Conservation (phyloP, 805 yeast species). For the Saturnispora galanensis region DNA sequence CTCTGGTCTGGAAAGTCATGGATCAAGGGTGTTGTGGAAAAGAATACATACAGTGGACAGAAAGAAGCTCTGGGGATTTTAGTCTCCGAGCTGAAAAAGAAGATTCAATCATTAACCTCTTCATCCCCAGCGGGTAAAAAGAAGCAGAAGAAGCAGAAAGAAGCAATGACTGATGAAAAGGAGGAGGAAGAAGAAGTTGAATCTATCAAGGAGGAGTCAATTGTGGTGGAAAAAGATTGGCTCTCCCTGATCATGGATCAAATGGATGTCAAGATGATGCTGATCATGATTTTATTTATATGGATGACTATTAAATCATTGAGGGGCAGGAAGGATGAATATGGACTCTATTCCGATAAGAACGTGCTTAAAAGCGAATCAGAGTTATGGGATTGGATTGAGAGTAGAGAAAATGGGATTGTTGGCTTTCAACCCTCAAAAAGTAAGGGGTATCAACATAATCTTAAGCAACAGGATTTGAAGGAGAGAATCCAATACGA, state of each 20-base stretch:
- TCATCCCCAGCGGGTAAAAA: slow-evolving; percentile 16
- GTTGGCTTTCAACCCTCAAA: background rate
- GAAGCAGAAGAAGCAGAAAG: slow-evolving; percentile 6
- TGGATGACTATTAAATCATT: slow-evolving; percentile 16
- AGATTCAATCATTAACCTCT: slow-evolving; percentile 24
- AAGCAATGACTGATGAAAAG: background rate
- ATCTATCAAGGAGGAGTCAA: slow-evolving; percentile 7
- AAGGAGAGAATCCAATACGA: slow-evolving; percentile 7
- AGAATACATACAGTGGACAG: slow-evolving; percentile 65
- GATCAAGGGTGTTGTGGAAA: slow-evolving; percentile 70
- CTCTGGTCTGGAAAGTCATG: slow-evolving; percentile 73
- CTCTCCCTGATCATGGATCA: slow-evolving; percentile 14
- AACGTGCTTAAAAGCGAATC: slow-evolving; percentile 41
- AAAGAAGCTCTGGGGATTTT: slow-evolving; percentile 44
- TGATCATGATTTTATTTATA: slow-evolving; percentile 16
- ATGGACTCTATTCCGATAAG: slow-evolving; percentile 16
- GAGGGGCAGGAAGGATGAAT: background rate
- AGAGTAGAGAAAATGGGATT: slow-evolving; percentile 11
- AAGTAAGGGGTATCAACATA: background rate
- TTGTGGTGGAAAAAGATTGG: slow-evolving; percentile 5
- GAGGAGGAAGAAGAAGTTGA: background rate
- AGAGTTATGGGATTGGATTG: slow-evolving; percentile 67
- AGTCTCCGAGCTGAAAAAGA: slow-evolving; percentile 36
- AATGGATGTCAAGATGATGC: slow-evolving; percentile 16
- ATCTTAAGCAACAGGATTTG: slow-evolving; percentile 4